Percentiles rank a stretch among this genome's conserved stretches.
Conservation (phyloP, 2,329 filamentous ascomycete species). For the Colletotrichum sp. region DNA sequence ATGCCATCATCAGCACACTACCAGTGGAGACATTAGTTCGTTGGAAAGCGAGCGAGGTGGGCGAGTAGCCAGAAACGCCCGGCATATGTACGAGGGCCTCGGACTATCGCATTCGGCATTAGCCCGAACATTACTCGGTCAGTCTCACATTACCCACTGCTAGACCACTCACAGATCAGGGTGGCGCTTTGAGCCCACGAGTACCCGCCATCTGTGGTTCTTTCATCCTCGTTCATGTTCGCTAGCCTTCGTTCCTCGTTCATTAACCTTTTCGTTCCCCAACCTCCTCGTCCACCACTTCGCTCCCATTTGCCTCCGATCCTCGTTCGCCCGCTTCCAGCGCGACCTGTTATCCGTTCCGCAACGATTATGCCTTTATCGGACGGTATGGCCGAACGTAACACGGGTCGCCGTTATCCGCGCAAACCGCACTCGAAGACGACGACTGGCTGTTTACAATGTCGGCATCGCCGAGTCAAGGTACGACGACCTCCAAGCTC, state of each 20-base stretch:
- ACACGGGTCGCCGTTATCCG: background rate
- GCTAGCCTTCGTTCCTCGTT: constrained; percentile 7
- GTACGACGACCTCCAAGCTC: background rate
- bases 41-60: background rate
- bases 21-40: background rate
- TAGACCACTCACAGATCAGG: background rate
- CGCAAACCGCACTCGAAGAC: constrained; percentile 21
- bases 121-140: background rate
- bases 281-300: background rate
- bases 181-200: background rate
- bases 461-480: constrained; percentile 23
- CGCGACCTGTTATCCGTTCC: background rate
- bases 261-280: background rate
- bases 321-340: background rate
- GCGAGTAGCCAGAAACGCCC: background rate
- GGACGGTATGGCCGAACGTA: background rate
- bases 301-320: background rate
- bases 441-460: constrained; percentile 17
- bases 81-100: background rate
- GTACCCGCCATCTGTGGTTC: background rate
- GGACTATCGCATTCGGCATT: background rate
- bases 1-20: background rate
- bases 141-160: background rate
- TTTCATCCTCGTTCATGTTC: constrained; percentile 24
- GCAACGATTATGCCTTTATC: background rate